phyloP scores from a whole-genome alignment of 2,329 filamentous ascomycete genomes.

The Chrysoporthe cubensis region DNA sequence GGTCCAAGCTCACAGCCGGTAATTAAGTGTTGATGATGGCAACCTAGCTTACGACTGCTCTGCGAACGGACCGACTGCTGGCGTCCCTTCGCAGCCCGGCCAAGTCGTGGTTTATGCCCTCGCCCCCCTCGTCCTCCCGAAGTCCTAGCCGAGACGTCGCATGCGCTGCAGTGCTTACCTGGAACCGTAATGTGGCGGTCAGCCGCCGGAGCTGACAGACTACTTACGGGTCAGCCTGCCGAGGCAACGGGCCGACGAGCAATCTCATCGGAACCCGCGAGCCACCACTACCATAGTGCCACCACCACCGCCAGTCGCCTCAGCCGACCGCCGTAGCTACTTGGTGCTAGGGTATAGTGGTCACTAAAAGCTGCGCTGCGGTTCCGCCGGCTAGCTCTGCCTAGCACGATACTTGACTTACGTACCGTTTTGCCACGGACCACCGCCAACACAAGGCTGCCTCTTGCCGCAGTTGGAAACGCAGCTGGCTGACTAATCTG shows the following conservation, averaged over 20 bases:
- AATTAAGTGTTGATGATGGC: not conserved
- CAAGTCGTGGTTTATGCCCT: not conserved
- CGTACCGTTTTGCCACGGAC: not conserved
- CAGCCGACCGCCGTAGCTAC: not conserved
- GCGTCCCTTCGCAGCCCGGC: not conserved
- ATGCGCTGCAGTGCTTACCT: not conserved
- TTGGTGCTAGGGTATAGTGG: no score
- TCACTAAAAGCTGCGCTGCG: not conserved
- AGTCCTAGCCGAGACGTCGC: not conserved
- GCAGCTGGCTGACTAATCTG: constrained; percentile 19
- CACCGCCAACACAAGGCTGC: constrained; percentile 23
- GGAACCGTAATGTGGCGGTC: constrained; percentile 6
- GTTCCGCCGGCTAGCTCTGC: not conserved
- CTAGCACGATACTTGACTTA: not conserved
- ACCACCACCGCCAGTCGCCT: not conserved
- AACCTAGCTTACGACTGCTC: not conserved
- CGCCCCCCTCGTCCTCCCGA: not conserved
- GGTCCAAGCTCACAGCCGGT: not conserved
- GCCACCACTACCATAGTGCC: not conserved
- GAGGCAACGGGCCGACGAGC: constrained; percentile 4
- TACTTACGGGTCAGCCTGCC: not conserved
- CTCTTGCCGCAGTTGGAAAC: constrained; percentile 25
- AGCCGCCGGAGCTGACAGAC: not conserved
- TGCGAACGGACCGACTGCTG: not conserved
- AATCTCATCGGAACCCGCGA: constrained; percentile 2